Conservation (phyloP, 2,329 filamentous ascomycete species). For the Pezicula radicicola region DNA sequence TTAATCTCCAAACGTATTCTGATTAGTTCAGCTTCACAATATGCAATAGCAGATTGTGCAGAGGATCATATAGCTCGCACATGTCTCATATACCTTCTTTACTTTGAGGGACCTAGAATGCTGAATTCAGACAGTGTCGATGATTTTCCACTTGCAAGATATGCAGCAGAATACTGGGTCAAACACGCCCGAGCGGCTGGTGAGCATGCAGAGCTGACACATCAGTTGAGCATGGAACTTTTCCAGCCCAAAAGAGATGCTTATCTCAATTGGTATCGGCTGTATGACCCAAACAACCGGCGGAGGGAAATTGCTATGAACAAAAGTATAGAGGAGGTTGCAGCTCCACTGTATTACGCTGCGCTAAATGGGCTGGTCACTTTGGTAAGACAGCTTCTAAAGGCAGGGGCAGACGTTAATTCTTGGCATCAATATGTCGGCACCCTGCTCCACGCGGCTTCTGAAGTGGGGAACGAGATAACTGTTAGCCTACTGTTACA, state of each 20-base stretch:
- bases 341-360: constrained; percentile 10
- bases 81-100: constrained; percentile 23
- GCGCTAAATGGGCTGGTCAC: background rate
- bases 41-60: constrained; percentile 5
- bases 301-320: background rate
- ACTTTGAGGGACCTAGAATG: constrained; percentile 3
- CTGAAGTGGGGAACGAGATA: too few species aligned
- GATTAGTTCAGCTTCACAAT: background rate
- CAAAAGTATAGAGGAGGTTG: background rate
- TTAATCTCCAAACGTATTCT: constrained; percentile 19
- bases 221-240: constrained; percentile 1
- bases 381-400: too few species aligned
- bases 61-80: constrained; percentile 12
- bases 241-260: constrained; percentile 1
- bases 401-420: too few species aligned
- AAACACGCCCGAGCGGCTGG: constrained; percentile 10
- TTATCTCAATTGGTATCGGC: constrained; percentile 5
- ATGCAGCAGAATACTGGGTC: constrained; percentile 21
- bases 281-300: constrained; percentile 7
- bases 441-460: too few species aligned
- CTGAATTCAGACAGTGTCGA: background rate
- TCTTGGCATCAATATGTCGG: too few species aligned
- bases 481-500: too few species aligned
- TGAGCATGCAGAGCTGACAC: constrained; percentile 3
- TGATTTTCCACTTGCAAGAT: constrained; percentile 15